Evolutionary conservation across 139 green algal species (phyloP).

Genomic region (Closterium sp.): DNA sequence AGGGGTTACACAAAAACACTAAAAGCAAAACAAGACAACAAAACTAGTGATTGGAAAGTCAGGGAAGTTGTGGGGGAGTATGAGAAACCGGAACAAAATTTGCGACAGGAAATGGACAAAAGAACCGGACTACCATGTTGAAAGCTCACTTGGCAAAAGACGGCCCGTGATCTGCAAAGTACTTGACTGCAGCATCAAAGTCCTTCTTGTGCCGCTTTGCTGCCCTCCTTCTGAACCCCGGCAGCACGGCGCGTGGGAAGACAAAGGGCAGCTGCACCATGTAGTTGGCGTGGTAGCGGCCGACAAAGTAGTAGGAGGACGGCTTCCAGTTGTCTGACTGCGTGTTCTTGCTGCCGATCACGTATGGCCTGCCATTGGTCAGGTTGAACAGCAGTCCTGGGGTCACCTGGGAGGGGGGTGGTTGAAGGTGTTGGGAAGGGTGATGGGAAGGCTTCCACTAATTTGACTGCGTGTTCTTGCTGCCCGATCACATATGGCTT

Average conservation of each 20-base stretch:
- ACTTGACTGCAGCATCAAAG: not conserved
- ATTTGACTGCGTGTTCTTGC: too few species aligned
- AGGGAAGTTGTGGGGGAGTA: not conserved
- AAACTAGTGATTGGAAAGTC: not conserved
- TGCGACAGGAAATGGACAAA: too few species aligned
- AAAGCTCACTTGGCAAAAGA: not conserved
- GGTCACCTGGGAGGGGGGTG: not conserved
- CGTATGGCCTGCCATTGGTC: not conserved
- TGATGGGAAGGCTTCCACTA: too few species aligned
- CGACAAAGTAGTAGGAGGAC: not conserved
- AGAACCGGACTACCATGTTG: too few species aligned
- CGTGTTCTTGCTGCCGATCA: not conserved
- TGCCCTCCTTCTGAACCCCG: not conserved
- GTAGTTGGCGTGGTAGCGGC: not conserved
- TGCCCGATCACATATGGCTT: too few species aligned
- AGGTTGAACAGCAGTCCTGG: not conserved
- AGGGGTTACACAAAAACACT: not conserved
- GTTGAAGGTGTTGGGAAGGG: not conserved
- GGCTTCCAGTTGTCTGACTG: not conserved
- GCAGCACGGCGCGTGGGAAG: not conserved
- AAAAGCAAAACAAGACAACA: not conserved
- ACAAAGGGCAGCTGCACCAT: slow-evolving; percentile 8
- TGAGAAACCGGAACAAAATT: too few species aligned
- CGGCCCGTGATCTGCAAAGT: not conserved
- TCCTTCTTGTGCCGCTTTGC: not conserved